These are phyloP conservation scores for Papilionanthe hybrid DNA, from an alignment of 116 monocot species.

Conservation along the genomic window DNA sequence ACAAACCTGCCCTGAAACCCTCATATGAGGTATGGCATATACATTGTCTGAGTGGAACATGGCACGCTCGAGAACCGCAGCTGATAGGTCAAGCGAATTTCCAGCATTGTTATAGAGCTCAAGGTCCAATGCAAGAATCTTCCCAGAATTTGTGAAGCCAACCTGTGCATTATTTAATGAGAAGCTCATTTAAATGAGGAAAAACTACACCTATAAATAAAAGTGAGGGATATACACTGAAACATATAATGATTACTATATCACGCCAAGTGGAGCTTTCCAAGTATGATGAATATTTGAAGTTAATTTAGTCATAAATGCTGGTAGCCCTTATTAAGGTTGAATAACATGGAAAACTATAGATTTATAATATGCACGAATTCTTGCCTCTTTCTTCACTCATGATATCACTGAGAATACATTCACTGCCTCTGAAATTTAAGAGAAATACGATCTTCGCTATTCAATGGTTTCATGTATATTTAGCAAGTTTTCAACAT, in stretches of 20 bases:
- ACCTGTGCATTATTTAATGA: slow-evolving; percentile 35
- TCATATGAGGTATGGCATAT: slow-evolving; percentile 78
- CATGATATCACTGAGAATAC: neutral
- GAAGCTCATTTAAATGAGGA: neutral
- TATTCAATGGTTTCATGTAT: neutral
- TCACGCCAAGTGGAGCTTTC: neutral
- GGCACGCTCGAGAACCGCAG: slow-evolving; percentile 77
- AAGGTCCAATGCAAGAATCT: slow-evolving; percentile 84
- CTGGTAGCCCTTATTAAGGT: neutral
- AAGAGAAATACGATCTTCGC: neutral
- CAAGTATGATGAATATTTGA: neutral
- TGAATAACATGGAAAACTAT: neutral
- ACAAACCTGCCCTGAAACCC: slow-evolving; percentile 72
- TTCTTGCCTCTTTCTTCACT: neutral
- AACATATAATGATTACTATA: neutral
- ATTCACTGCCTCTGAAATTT: neutral
- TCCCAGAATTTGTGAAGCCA: slow-evolving; percentile 82
- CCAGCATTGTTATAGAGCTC: slow-evolving; percentile 90
- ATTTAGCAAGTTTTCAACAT: neutral
- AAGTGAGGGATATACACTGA: neutral
- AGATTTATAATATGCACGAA: neutral
- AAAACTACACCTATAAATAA: neutral
- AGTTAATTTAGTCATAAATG: neutral
- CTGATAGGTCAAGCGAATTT: slow-evolving; percentile 81
- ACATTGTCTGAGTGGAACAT: slow-evolving; percentile 93